phyloP scores from a whole-genome alignment of 169 alveolate species.

The Plasmodium yoelii region DNA sequence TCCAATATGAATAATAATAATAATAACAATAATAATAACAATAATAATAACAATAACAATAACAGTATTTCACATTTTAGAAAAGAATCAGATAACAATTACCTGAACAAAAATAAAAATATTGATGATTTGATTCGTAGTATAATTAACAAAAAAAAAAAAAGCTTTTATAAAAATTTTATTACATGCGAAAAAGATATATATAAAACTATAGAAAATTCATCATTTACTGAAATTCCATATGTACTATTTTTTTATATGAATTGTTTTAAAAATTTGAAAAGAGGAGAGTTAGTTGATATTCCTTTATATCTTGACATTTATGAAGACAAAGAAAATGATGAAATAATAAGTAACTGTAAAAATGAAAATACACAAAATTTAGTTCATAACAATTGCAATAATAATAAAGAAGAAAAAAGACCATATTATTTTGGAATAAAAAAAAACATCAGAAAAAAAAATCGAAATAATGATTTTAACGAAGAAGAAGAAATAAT shows the following conservation, averaged over 20 bases:
- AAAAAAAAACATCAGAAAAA: constrained; percentile 12
- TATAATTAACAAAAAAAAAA: constrained; percentile 27
- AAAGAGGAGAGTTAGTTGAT: constrained; percentile 92
- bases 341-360: constrained; percentile 11
- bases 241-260: constrained; percentile 90
- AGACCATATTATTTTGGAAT: neutral
- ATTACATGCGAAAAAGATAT: constrained; percentile 72
- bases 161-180: constrained; percentile 56
- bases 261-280: constrained; percentile 89
- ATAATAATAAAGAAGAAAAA: neutral
- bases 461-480: constrained; percentile 1
- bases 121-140: constrained; percentile 19
- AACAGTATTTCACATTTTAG: constrained; percentile 2
- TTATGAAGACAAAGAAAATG: constrained; percentile 63
- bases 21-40: neutral
- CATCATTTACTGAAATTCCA: constrained; percentile 88
- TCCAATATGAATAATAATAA: neutral
- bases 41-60: neutral
- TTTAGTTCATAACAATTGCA: neutral
- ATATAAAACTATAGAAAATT: constrained; percentile 88
- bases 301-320: constrained; percentile 91
- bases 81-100: constrained; percentile 72
- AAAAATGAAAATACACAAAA: constrained; percentile 57
- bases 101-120: constrained; percentile 12
- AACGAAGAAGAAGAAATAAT: constrained; percentile 13